These are phyloP conservation scores for Tolypocladium ovalisporum DNA, from an alignment of 2,329 filamentous ascomycete species.

Conservation along the genomic window DNA sequence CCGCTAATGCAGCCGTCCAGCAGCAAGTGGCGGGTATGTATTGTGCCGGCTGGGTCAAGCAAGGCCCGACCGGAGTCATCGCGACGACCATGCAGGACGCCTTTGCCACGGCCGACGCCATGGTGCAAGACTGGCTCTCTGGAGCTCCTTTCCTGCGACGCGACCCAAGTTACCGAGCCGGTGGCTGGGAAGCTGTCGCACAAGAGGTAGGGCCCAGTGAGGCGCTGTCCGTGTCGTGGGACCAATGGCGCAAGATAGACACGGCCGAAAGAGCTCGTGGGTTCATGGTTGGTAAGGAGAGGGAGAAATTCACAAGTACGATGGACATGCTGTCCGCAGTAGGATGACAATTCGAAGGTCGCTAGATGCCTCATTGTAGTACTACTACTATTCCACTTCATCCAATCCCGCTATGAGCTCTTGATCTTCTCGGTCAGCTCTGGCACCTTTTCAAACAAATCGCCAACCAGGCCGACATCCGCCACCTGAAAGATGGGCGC, in stretches of 20 bases:
- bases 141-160: slow-evolving; percentile 27
- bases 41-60: slow-evolving; percentile 93
- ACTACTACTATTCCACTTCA: slow-evolving; percentile 5
- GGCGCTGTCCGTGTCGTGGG: slow-evolving; percentile 62
- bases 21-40: slow-evolving; percentile 60
- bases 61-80: slow-evolving; percentile 89
- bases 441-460: slow-evolving; percentile 90
- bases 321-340: slow-evolving; percentile 47
- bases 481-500: slow-evolving; percentile 98
- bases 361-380: neutral
- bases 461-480: slow-evolving; percentile 88
- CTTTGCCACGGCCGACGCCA: slow-evolving; percentile 76
- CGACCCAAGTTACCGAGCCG: slow-evolving; percentile 1
- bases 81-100: slow-evolving; percentile 93
- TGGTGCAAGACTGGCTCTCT: slow-evolving; percentile 63
- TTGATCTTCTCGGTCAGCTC: slow-evolving; percentile 95
- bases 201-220: slow-evolving; percentile 42
- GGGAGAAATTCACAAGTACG: slow-evolving; percentile 57
- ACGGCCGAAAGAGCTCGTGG: slow-evolving; percentile 62
- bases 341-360: slow-evolving; percentile 14
- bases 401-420: slow-evolving; percentile 24
- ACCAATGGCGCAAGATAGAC: slow-evolving; percentile 79
- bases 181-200: slow-evolving; percentile 70
- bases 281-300: slow-evolving; percentile 55
- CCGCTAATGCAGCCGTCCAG: slow-evolving; percentile 23